phyloP scores from a whole-genome alignment of 805 yeast species.

The Metschnikowia reukaufii region DNA sequence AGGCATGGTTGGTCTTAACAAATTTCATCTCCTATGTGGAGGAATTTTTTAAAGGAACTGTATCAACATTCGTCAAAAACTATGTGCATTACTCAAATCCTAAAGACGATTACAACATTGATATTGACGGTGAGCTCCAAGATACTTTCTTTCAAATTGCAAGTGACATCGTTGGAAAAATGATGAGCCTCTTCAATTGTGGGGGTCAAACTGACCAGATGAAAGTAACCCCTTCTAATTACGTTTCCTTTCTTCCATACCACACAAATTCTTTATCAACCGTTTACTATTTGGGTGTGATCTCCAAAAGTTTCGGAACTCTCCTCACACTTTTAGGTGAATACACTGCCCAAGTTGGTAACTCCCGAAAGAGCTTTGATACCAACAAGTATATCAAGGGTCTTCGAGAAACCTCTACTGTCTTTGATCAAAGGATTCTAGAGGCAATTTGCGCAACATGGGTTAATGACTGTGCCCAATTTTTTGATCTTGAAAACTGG shows the following conservation, averaged over 20 bases:
- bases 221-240: slow-evolving; percentile 37
- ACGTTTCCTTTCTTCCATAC: slow-evolving; percentile 37
- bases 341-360: slow-evolving; percentile 34
- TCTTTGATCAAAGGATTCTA: slow-evolving; percentile 38
- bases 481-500: slow-evolving; percentile 46
- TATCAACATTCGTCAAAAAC: slow-evolving; percentile 38
- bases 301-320: slow-evolving; percentile 28
- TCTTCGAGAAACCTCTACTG: slow-evolving; percentile 31
- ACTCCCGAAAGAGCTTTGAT: slow-evolving; percentile 30
- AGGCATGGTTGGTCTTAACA: slow-evolving; percentile 42
- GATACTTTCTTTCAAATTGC: slow-evolving; percentile 28
- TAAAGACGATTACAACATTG: slow-evolving; percentile 26
- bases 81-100: slow-evolving; percentile 34
- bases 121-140: slow-evolving; percentile 30
- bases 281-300: slow-evolving; percentile 33
- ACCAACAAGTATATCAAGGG: slow-evolving; percentile 38
- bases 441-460: slow-evolving; percentile 45
- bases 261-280: slow-evolving; percentile 43
- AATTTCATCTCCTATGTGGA: slow-evolving; percentile 37
- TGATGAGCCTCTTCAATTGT: slow-evolving; percentile 32
- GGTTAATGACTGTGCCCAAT: slow-evolving; percentile 47
- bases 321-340: slow-evolving; percentile 35
- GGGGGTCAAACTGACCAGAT: slow-evolving; percentile 30
- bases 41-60: slow-evolving; percentile 29
- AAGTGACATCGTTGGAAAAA: slow-evolving; percentile 26